Conservation (phyloP, 306 rosid genomes). For the Corylus heterophylla region DNA sequence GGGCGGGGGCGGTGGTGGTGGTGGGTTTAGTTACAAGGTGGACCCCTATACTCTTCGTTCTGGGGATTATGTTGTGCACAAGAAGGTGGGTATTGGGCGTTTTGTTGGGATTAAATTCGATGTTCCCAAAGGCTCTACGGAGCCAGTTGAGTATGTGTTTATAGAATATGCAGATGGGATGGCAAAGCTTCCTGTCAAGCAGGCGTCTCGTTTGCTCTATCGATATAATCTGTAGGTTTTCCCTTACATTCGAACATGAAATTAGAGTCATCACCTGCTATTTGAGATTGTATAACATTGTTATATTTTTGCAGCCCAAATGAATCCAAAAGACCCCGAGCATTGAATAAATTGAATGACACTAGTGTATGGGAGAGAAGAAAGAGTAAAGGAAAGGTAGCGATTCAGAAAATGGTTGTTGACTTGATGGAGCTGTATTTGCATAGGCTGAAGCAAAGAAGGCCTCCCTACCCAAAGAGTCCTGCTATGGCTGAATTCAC, state of each 20-base stretch:
- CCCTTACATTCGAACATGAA: not conserved
- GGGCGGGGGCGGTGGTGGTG: slow-evolving; percentile 33
- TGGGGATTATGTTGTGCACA: slow-evolving; percentile 92
- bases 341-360: slow-evolving; percentile 84
- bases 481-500: slow-evolving; percentile 51
- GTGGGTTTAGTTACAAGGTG: slow-evolving; percentile 58
- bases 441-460: slow-evolving; percentile 83
- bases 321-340: slow-evolving; percentile 70
- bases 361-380: slow-evolving; percentile 76
- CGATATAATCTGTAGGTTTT: slow-evolving; percentile 81
- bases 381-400: slow-evolving; percentile 83
- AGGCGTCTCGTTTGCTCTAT: slow-evolving; percentile 89
- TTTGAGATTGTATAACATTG: not conserved
- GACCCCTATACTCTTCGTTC: slow-evolving; percentile 85
- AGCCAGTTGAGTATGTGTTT: slow-evolving; percentile 72
- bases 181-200: slow-evolving; percentile 91
- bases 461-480: slow-evolving; percentile 68
- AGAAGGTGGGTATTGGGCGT: slow-evolving; percentile 89
- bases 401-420: slow-evolving; percentile 97
- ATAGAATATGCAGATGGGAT: slow-evolving; percentile 92
- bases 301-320: slow-evolving; percentile 65
- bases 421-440: slow-evolving; percentile 94
- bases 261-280: not conserved
- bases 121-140: slow-evolving; percentile 51
- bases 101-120: slow-evolving; percentile 86